Percentiles rank a stretch among this genome's conserved stretches.
Evolutionary conservation across 805 yeast genomes (phyloP).

Genomic region (Nakazawaea pomicola): DNA sequence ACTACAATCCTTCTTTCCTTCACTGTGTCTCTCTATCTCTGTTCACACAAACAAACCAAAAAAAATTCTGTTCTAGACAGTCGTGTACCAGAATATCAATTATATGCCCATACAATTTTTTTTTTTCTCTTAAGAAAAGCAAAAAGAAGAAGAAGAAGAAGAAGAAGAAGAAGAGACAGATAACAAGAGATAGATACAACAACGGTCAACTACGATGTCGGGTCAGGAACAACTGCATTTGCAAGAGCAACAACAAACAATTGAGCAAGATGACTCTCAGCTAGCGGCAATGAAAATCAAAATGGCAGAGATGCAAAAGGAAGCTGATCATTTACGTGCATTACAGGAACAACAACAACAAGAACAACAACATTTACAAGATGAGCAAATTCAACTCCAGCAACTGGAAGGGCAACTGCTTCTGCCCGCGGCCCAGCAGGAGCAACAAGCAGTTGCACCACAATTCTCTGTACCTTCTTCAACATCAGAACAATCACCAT

Average conservation of each 20-base stretch:
- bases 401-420: not conserved
- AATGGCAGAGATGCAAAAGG: constrained; percentile 54
- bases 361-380: constrained; percentile 16
- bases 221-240: not conserved
- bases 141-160: no score
- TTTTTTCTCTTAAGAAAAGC: no score
- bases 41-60: no score
- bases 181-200: not conserved
- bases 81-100: no score
- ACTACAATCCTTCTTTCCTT: no score
- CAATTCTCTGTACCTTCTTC: no score
- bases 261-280: constrained; percentile 9
- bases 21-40: no score
- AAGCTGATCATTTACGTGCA: constrained; percentile 56
- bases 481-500: no score
- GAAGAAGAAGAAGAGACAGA: not conserved
- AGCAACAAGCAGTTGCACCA: no score
- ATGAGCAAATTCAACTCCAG: not conserved
- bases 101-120: no score
- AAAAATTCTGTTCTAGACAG: no score
- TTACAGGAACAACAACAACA: constrained; percentile 21
- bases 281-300: constrained; percentile 36
- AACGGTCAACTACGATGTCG: not conserved
- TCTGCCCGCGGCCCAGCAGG: not conserved
- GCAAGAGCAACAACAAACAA: not conserved